These are phyloP conservation scores for Dentipellis fragilis DNA, from an alignment of 768 basidiomycete genomes.

Conservation along the genomic window DNA sequence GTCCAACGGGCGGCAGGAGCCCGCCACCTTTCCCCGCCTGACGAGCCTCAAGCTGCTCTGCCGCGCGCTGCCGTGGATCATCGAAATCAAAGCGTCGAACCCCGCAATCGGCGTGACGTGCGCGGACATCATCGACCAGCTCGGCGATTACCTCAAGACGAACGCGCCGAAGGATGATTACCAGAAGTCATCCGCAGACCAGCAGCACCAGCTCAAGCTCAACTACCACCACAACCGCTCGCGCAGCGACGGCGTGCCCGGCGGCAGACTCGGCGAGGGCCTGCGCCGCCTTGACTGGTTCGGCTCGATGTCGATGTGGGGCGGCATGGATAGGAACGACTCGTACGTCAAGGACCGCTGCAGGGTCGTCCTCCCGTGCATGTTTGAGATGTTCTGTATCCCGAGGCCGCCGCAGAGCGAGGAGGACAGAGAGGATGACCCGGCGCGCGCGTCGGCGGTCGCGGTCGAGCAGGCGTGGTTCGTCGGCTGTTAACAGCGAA, in stretches of 20 bases:
- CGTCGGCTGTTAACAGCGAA: not conserved
- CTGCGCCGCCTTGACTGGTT: constrained; percentile 64
- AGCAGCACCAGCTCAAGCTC: constrained; percentile 33
- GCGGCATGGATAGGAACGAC: constrained; percentile 44
- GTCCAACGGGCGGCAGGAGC: constrained; percentile 52
- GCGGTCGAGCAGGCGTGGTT: not conserved
- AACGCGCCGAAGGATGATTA: constrained; percentile 46
- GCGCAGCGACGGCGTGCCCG: constrained; percentile 52
- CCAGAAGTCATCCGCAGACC: constrained; percentile 25
- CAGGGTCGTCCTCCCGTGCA: constrained; percentile 43
- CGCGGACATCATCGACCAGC: constrained; percentile 49
- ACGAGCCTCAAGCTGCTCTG: constrained; percentile 43
- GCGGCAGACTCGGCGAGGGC: constrained; percentile 52
- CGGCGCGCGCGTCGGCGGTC: constrained; percentile 19
- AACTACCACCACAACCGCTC: constrained; percentile 62
- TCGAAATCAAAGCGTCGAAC: constrained; percentile 36
- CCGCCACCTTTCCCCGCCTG: constrained; percentile 58
- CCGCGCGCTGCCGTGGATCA: constrained; percentile 43
- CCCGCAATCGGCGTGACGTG: constrained; percentile 51
- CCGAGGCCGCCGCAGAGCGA: constrained; percentile 35
- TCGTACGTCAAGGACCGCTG: constrained; percentile 28
- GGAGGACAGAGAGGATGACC: constrained; percentile 40
- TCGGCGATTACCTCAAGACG: constrained; percentile 40
- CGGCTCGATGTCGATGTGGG: constrained; percentile 46
- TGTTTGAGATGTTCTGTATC: constrained; percentile 47